Evolutionary conservation across 2,329 filamentous ascomycete species (phyloP), one percentile per base, ranked within the genome.

Genomic region (Calonectria crousiana): DNA sequence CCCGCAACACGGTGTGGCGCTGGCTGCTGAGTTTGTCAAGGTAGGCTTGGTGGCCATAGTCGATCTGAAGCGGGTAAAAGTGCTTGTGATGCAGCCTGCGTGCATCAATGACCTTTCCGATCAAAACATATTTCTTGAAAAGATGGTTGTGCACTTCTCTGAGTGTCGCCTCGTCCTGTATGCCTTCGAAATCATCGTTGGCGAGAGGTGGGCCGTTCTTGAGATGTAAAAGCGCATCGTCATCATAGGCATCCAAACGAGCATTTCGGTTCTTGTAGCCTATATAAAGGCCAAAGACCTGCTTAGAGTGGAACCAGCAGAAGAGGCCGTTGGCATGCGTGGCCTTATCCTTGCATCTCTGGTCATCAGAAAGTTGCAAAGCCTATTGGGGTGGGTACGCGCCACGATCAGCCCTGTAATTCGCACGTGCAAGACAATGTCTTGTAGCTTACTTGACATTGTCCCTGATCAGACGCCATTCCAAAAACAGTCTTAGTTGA

Each of bases 331-430:
- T 76, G 9, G 78, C 76, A 14, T 79, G 71, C 13, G 80, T 80
- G 26, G 78, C 78, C 30, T 79, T 73, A 90, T 94, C 6, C 83
- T 93, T 64, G 90, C 88, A 69, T 93, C 96, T 76, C 92, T 98
- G 67, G 0, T 60, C 69, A 41, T 80, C 75, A 26, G 74, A 71
- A 10, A 79, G 62, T 6, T 70, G 49, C 10, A 81, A 36, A 34
- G 79, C 79, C 77, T 79, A 8, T 64, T 47, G 20, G 26, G 34
- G 26, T 47, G 51, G 16, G 51, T 53, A 32, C 9, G 20, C 9
- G 36, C 36, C 16, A 26, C n/a, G 10, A 28, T 60, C 26, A 60
- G 34, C 34, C n/a, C 14, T 20, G 34, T 13, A 20, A 28, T 30
- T 32, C 18, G 11, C 10, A 34, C n/a, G n/a, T 8, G n/a, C 4